A percentile compares a stretch with the other conserved stretches of the same genome.
phyloP scores from a whole-genome alignment of 2,329 filamentous ascomycete species.

The Diaporthe ilicicola region DNA sequence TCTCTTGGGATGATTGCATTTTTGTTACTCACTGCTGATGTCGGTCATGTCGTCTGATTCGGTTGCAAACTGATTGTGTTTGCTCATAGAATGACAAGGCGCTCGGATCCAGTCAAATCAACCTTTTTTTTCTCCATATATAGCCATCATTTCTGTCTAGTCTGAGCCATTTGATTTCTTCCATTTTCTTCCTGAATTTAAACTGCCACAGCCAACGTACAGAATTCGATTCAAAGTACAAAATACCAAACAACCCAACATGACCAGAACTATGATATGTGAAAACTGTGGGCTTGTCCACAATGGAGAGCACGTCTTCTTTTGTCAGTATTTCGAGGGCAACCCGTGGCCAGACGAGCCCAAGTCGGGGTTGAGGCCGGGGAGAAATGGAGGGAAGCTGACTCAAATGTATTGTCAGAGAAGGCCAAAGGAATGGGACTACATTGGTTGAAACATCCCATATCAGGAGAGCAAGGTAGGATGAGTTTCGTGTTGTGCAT shows the following conservation, averaged over 20 bases:
- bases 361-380: not conserved
- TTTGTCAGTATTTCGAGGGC: not conserved
- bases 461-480: not conserved
- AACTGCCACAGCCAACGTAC: not conserved
- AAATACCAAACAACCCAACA: not conserved
- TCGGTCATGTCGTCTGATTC: not conserved
- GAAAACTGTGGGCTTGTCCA: conserved; percentile 19
- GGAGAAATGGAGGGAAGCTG: not conserved
- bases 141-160: not conserved
- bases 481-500: not conserved
- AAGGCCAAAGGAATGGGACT: conserved; percentile 5
- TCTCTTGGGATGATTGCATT: not conserved
- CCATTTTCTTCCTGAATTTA: too few species aligned
- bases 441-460: not conserved
- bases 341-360: not conserved
- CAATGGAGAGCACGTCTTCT: conserved; percentile 7
- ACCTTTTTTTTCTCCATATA: not conserved
- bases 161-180: too few species aligned
- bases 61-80: not conserved
- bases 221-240: not conserved
- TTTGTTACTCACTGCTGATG: not conserved
- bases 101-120: not conserved
- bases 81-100: not conserved
- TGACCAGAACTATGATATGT: conserved; percentile 8
- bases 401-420: not conserved